Conservation (phyloP, 164 flowering plant genomes). For the Brasenia schreberi region DNA sequence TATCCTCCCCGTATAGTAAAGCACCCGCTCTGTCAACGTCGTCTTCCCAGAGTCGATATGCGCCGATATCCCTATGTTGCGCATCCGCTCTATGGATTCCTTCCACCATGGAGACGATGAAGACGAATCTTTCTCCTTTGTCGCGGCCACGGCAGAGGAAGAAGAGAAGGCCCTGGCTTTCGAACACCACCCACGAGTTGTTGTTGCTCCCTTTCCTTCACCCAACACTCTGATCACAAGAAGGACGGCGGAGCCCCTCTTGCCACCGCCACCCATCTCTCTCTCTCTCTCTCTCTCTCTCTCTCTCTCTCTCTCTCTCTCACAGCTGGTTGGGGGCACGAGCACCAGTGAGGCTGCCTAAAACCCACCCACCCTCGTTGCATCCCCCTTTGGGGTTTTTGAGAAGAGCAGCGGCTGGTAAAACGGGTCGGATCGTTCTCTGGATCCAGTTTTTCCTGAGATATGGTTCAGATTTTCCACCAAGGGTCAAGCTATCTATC, state of each 20-base stretch:
- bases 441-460: no score
- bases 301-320: not conserved
- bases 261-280: not conserved
- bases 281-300: not conserved
- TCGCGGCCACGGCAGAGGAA: not conserved
- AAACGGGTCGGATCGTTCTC: no score
- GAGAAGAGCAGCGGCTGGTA: no score
- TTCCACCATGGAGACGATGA: conserved; percentile 17
- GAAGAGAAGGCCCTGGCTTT: not conserved
- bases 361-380: no score
- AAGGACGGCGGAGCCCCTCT: not conserved
- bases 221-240: not conserved
- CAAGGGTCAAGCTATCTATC: no score
- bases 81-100: conserved; percentile 62
- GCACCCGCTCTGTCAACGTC: conserved; percentile 76
- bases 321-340: no score
- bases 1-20: conserved; percentile 82
- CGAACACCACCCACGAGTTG: not conserved
- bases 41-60: conserved; percentile 98
- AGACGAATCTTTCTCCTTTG: not conserved
- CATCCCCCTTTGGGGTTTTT: no score
- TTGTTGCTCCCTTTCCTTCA: not conserved
- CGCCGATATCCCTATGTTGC: conserved; percentile 95
- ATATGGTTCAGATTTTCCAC: no score
- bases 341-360: no score